phyloP scores from a whole-genome alignment of 2,329 filamentous ascomycete genomes.

The Fusarium beomiforme region DNA sequence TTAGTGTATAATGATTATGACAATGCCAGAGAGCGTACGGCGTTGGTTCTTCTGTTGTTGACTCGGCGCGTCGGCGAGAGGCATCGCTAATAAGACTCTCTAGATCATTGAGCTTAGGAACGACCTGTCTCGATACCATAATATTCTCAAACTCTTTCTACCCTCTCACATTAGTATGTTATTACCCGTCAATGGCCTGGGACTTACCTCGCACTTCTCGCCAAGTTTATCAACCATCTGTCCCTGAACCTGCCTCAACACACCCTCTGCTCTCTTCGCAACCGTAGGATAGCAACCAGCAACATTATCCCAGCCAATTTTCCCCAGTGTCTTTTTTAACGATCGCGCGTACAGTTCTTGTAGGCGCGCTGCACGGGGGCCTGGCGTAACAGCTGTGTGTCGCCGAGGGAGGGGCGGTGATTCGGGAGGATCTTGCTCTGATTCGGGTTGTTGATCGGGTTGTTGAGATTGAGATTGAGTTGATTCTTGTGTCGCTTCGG shows the following conservation, averaged over 20 bases:
- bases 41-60: slow-evolving; percentile 48
- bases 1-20: slow-evolving; percentile 1
- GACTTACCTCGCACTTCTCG: slow-evolving; percentile 60
- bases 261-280: slow-evolving; percentile 59
- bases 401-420: slow-evolving; percentile 54
- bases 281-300: slow-evolving; percentile 70
- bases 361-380: slow-evolving; percentile 66
- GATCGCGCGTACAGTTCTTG: slow-evolving; percentile 63
- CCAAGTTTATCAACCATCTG: slow-evolving; percentile 67
- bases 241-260: slow-evolving; percentile 64
- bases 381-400: slow-evolving; percentile 59
- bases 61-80: slow-evolving; percentile 40
- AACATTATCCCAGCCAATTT: slow-evolving; percentile 67
- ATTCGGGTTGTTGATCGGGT: slow-evolving; percentile 7
- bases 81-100: slow-evolving; percentile 66
- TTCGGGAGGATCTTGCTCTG: slow-evolving; percentile 32
- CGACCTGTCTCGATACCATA: slow-evolving; percentile 60
- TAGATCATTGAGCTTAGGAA: slow-evolving; percentile 67
- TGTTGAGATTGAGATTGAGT: slow-evolving; percentile 5
- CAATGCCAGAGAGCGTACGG: slow-evolving; percentile 53
- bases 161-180: slow-evolving; percentile 3
- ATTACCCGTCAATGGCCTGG: neutral
- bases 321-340: slow-evolving; percentile 63
- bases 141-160: slow-evolving; percentile 68
- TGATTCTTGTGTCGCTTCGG: neutral